Evolutionary conservation across 352 stramenopile species (phyloP).

Genomic region (Phytophthora europaea): DNA sequence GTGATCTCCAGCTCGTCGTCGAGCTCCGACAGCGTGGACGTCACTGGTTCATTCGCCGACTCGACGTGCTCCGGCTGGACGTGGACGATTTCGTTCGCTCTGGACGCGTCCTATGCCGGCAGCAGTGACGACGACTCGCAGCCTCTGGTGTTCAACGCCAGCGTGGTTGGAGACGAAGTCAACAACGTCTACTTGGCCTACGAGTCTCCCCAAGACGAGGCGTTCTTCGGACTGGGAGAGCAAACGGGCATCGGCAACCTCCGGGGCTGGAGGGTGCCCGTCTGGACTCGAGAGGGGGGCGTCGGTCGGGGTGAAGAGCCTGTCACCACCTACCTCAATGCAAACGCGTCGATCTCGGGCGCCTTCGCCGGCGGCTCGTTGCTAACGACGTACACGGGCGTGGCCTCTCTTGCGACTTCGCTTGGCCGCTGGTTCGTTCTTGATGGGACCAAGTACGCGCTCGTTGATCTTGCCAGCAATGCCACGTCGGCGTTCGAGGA

Average conservation of each 20-base stretch:
- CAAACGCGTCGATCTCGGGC: conserved; percentile 32
- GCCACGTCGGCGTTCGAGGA: conserved; percentile 34
- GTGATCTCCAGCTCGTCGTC: conserved; percentile 6
- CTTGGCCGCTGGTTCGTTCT: conserved; percentile 37
- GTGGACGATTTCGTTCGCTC: conserved; percentile 22
- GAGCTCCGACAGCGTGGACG: conserved; percentile 20
- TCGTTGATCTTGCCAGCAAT: conserved; percentile 38
- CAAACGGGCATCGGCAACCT: conserved; percentile 38
- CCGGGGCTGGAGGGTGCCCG: conserved; percentile 33
- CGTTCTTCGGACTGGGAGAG: conserved; percentile 37
- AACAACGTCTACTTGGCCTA: conserved; percentile 38
- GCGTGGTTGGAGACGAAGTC: conserved; percentile 25
- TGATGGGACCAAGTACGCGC: conserved; percentile 33
- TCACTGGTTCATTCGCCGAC: conserved; percentile 25
- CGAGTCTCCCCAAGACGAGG: conserved; percentile 32
- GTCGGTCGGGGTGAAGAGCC: conserved; percentile 35
- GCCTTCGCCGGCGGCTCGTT: conserved; percentile 31
- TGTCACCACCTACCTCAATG: conserved; percentile 39
- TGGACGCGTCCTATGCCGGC: conserved; percentile 4
- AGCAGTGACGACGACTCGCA: conserved; percentile 21
- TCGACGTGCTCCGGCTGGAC: conserved; percentile 21
- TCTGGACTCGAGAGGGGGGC: conserved; percentile 36
- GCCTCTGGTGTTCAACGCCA: conserved; percentile 32
- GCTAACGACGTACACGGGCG: conserved; percentile 35
- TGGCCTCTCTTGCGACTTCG: conserved; percentile 28